These are phyloP conservation scores for Tetrahymena borealis DNA, from an alignment of 73 alveolate genomes.

Conservation along the genomic window DNA sequence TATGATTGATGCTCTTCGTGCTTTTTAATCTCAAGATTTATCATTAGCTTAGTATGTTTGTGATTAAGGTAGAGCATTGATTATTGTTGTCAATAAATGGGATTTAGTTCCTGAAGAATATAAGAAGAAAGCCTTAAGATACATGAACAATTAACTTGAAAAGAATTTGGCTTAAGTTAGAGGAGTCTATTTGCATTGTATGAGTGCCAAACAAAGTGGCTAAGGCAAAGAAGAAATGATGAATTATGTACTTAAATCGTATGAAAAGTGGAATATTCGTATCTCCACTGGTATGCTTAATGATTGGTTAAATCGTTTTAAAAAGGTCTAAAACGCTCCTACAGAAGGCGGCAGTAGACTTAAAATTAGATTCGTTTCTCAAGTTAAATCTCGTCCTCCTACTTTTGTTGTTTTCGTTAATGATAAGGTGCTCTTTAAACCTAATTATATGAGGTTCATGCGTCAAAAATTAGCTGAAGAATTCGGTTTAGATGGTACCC, in stretches of 20 bases:
- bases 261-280: conserved; percentile 86
- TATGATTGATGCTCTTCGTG: conserved; percentile 71
- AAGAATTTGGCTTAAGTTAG: conserved; percentile 53
- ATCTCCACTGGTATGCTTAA: conserved; percentile 71
- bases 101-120: conserved; percentile 75
- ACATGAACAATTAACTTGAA: conserved; percentile 62
- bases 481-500: conserved; percentile 80
- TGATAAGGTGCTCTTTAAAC: conserved; percentile 52
- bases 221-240: conserved; percentile 46
- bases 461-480: conserved; percentile 54
- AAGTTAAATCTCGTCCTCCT: conserved; percentile 80
- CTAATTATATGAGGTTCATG: conserved; percentile 49
- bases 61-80: conserved; percentile 77
- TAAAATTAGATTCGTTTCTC: conserved; percentile 60
- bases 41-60: conserved; percentile 56
- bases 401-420: conserved; percentile 76
- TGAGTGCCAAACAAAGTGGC: conserved; percentile 66
- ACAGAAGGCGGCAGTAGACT: conserved; percentile 58
- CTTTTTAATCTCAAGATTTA: conserved; percentile 59
- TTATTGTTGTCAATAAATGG: conserved; percentile 82
- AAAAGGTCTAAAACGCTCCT: conserved; percentile 64
- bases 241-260: conserved; percentile 66
- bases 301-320: conserved; percentile 66
- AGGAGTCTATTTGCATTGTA: conserved; percentile 54
- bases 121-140: conserved; percentile 59